Percentiles rank a stretch among this genome's conserved stretches.
Conservation (phyloP, 2,329 filamentous ascomycete genomes). For the Cordyceps militaris region DNA sequence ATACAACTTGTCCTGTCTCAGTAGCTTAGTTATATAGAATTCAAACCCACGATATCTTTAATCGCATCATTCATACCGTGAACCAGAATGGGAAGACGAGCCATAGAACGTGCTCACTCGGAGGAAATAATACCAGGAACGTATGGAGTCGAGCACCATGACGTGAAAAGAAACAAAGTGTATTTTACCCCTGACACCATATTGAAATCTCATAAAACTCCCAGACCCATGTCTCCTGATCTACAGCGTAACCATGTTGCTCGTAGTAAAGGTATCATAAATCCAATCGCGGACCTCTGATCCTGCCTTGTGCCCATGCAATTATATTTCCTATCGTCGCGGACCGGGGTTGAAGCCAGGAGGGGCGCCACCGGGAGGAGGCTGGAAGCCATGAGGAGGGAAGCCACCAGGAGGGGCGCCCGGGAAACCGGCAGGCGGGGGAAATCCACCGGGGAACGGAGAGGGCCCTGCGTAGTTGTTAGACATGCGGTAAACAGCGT, state of each 20-base stretch:
- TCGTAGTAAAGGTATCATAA: constrained; percentile 20
- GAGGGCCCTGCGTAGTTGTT: constrained; percentile 34
- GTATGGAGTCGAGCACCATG: neutral
- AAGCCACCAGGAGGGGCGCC: constrained; percentile 32
- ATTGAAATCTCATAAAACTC: constrained; percentile 15
- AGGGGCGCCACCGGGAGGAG: constrained; percentile 45
- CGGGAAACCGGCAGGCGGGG: constrained; percentile 38
- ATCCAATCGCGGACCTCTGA: constrained; percentile 19
- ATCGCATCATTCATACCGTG: neutral
- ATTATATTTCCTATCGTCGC: constrained; percentile 40
- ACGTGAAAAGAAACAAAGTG: constrained; percentile 10
- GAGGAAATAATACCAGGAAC: neutral
- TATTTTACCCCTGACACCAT: constrained; percentile 13
- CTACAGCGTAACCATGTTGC: constrained; percentile 19
- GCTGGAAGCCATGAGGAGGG: constrained; percentile 46
- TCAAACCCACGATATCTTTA: constrained; percentile 1
- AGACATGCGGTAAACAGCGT: constrained; percentile 20
- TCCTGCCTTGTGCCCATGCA: constrained; percentile 20
- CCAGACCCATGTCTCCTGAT: constrained; percentile 11
- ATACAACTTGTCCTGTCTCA: neutral
- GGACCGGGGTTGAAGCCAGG: constrained; percentile 73
- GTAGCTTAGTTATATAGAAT: constrained; percentile 7
- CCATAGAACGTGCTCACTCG: neutral
- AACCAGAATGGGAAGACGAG: neutral
- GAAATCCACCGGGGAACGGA: constrained; percentile 43